Conservation (phyloP, 108 stramenopile species). For the Pseudonitzschia pungens region DNA sequence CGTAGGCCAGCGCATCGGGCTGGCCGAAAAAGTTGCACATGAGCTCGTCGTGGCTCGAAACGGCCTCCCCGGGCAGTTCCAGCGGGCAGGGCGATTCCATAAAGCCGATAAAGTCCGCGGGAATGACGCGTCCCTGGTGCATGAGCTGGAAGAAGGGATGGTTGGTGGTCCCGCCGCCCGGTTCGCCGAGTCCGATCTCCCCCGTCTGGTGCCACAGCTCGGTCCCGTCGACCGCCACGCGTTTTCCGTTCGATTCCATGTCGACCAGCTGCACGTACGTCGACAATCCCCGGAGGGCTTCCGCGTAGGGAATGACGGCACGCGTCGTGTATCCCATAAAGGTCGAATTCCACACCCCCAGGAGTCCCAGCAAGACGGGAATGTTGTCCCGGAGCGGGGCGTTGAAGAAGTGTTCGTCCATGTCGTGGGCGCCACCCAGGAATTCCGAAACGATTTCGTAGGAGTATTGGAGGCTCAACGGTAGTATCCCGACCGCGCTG, state of each 20-base stretch:
- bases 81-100: slow-evolving; percentile 76
- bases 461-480: slow-evolving; percentile 90
- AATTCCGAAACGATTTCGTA: slow-evolving; percentile 76
- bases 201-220: slow-evolving; percentile 53
- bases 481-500: slow-evolving; percentile 84
- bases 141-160: slow-evolving; percentile 97
- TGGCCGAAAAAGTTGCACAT: slow-evolving; percentile 99
- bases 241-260: slow-evolving; percentile 99
- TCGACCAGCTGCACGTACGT: slow-evolving; percentile 97
- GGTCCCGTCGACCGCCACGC: slow-evolving; percentile 82
- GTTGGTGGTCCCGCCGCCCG: slow-evolving; percentile 90
- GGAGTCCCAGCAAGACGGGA: slow-evolving; percentile 93
- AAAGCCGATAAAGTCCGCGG: slow-evolving; percentile 97
- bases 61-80: slow-evolving; percentile 61
- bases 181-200: slow-evolving; percentile 77
- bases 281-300: slow-evolving; percentile 90
- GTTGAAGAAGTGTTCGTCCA: slow-evolving; percentile 97
- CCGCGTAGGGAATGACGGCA: slow-evolving; percentile 93
- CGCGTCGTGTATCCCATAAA: slow-evolving; percentile 94
- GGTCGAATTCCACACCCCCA: slow-evolving; percentile 98
- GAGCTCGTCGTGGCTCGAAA: slow-evolving; percentile 97
- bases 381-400: slow-evolving; percentile 94
- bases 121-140: slow-evolving; percentile 97
- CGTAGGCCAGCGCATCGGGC: slow-evolving; percentile 96
- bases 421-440: slow-evolving; percentile 93